Evolutionary conservation across 148 eudicot species (phyloP).

Genomic region (Chenopodium suecicum): DNA sequence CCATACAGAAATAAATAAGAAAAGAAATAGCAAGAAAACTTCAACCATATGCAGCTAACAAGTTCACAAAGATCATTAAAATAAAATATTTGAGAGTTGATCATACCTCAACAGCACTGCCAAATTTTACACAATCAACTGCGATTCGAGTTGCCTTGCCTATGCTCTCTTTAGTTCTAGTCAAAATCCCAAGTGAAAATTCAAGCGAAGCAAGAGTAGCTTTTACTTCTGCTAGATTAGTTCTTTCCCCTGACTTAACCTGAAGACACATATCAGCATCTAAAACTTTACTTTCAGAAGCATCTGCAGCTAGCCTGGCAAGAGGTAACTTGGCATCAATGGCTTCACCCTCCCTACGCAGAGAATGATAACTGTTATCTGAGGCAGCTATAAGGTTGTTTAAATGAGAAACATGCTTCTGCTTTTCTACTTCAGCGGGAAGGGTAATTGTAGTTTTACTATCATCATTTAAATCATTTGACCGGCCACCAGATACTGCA

Average conservation of each 20-base stretch:
- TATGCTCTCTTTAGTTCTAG: slow-evolving; percentile 91
- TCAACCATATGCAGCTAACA: neutral
- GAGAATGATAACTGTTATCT: slow-evolving; percentile 32
- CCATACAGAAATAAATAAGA: neutral
- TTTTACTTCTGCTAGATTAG: slow-evolving; percentile 59
- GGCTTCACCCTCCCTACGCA: slow-evolving; percentile 38
- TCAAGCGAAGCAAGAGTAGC: slow-evolving; percentile 69
- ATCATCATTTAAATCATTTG: slow-evolving; percentile 28
- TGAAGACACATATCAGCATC: slow-evolving; percentile 22
- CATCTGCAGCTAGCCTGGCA: slow-evolving; percentile 35
- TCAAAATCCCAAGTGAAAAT: slow-evolving; percentile 56
- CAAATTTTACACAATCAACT: slow-evolving; percentile 85
- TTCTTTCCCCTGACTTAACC: slow-evolving; percentile 44
- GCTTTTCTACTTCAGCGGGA: slow-evolving; percentile 41
- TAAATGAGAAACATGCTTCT: slow-evolving; percentile 38
- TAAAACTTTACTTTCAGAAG: slow-evolving; percentile 22
- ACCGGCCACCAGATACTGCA: slow-evolving; percentile 37
- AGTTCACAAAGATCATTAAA: neutral
- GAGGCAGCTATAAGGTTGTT: slow-evolving; percentile 31
- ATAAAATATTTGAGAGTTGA: neutral
- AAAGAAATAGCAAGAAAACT: neutral
- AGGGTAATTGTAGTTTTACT: neutral
- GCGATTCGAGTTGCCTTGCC: slow-evolving; percentile 88
- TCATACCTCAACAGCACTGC: slow-evolving; percentile 72
- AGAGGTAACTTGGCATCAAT: slow-evolving; percentile 38